Evolutionary conservation across 192 early-diverging fungal species (phyloP).

Genomic region (Jimgerdemannia flammicorona): DNA sequence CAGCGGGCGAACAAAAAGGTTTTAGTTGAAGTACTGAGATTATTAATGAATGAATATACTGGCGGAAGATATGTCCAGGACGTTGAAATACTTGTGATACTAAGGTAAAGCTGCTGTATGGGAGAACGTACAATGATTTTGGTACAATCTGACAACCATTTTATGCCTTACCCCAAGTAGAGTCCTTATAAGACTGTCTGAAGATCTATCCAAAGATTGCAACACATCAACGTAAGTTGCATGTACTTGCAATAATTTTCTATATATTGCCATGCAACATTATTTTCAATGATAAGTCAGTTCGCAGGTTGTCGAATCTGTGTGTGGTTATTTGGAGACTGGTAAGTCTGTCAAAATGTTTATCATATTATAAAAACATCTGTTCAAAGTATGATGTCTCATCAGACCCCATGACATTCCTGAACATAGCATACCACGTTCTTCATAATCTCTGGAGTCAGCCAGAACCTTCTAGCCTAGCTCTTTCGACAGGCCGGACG

Average conservation of each 20-base stretch:
- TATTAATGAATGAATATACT: slow-evolving; percentile 11
- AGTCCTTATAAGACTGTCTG: slow-evolving; percentile 19
- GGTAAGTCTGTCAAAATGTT: slow-evolving; percentile 5
- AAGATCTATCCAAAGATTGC: neutral
- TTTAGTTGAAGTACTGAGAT: slow-evolving; percentile 16
- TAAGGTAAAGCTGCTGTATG: slow-evolving; percentile 10
- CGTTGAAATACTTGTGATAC: slow-evolving; percentile 15
- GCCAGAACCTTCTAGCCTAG: neutral
- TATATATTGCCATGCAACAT: neutral
- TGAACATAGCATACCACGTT: neutral
- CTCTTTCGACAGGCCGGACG: neutral
- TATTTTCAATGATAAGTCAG: neutral
- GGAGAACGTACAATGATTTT: no score
- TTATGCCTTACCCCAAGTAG: neutral
- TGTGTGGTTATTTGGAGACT: slow-evolving; percentile 20
- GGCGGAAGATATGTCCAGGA: neutral
- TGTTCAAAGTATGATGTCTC: neutral
- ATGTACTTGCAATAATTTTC: neutral
- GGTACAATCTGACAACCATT: neutral
- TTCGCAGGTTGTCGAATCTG: slow-evolving; percentile 2
- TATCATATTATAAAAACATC: neutral
- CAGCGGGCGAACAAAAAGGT: slow-evolving; percentile 11
- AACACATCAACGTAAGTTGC: slow-evolving; percentile 3
- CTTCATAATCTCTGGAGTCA: neutral
- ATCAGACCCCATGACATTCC: no score